Conservation (phyloP, 1,284 basidiomycete species). For the Taiwanofungus camphoratus region DNA sequence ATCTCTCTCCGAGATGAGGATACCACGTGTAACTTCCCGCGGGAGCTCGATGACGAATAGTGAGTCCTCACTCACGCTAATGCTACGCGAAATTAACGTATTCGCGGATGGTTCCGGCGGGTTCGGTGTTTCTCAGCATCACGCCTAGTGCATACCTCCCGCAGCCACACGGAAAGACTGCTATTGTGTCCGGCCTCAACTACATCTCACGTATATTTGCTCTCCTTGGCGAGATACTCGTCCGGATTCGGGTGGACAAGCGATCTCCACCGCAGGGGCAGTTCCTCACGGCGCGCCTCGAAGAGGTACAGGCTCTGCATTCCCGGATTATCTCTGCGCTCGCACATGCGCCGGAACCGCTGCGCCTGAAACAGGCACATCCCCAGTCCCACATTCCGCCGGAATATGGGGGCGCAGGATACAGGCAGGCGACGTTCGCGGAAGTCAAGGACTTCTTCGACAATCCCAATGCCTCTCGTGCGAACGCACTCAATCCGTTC, state of each 20-base stretch:
- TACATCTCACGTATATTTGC: constrained; percentile 83
- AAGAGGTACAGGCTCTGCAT: constrained; percentile 75
- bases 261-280: constrained; percentile 77
- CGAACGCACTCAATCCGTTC: constrained; percentile 80
- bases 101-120: constrained; percentile 11
- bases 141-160: constrained; percentile 74
- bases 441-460: constrained; percentile 87
- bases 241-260: constrained; percentile 79
- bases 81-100: constrained; percentile 28
- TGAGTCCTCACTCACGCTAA: constrained; percentile 35
- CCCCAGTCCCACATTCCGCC: constrained; percentile 43
- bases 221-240: constrained; percentile 75
- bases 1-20: constrained; percentile 83
- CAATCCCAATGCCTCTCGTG: constrained; percentile 78
- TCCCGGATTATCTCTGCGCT: constrained; percentile 65
- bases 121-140: constrained; percentile 44
- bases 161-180: constrained; percentile 78
- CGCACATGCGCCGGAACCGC: constrained; percentile 62
- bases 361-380: constrained; percentile 57
- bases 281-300: constrained; percentile 73
- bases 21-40: constrained; percentile 80
- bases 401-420: constrained; percentile 63
- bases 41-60: constrained; percentile 83
- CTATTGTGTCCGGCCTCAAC: constrained; percentile 79
- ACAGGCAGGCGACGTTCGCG: constrained; percentile 74